Conservation (phyloP, 225 moss, liverwort and hornwort genomes). For the Antitrichia curtipendula region DNA sequence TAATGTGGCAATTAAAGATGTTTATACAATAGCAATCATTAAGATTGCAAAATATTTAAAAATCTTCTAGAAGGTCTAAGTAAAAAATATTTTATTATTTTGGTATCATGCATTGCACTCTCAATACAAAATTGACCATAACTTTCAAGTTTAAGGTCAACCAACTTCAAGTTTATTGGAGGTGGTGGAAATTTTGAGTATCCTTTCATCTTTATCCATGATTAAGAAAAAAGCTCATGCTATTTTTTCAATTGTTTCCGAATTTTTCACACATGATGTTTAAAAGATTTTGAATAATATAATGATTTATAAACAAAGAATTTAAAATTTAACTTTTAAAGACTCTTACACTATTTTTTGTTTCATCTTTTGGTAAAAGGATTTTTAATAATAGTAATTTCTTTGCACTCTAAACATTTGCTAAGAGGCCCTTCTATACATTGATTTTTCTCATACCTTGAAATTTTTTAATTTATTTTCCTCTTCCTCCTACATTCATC, state of each 20-base stretch:
- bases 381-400: not conserved
- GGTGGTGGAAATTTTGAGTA: not conserved
- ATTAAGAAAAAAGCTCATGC: not conserved
- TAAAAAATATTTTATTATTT: not conserved
- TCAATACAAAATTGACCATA: not conserved
- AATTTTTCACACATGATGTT: not conserved
- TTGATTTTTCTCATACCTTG: not conserved
- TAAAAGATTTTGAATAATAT: not conserved
- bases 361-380: not conserved
- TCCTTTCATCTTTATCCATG: not conserved
- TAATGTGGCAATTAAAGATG: not conserved
- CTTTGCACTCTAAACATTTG: not conserved
- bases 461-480: not conserved
- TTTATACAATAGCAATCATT: not conserved
- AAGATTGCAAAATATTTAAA: not conserved
- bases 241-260: not conserved
- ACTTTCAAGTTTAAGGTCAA: not conserved
- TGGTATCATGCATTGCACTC: fast-evolving
- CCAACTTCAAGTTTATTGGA: not conserved
- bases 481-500: not conserved
- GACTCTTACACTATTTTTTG: not conserved
- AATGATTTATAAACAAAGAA: not conserved
- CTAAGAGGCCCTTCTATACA: too few relatives aligned
- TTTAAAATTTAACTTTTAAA: not conserved
- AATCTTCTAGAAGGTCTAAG: not conserved